Conservation (phyloP, 257 asterid species). For the Agastache rugosa region DNA sequence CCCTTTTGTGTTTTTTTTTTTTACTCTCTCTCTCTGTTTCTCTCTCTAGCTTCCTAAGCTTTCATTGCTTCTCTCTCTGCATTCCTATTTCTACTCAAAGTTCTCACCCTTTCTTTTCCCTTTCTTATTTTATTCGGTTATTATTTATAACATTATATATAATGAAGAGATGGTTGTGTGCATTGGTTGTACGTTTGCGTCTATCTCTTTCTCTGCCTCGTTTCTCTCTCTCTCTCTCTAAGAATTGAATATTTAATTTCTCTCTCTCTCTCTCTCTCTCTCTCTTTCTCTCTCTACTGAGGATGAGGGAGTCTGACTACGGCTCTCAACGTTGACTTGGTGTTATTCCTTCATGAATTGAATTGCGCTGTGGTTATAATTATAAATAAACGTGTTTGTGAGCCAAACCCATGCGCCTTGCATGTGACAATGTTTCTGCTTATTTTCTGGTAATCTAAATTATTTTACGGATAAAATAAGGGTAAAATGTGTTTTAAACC, state of each 20-base stretch:
- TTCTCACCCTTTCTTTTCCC: slow-evolving; percentile 40
- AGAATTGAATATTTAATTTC: slow-evolving; percentile 13
- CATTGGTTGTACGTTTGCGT: slow-evolving; percentile 30
- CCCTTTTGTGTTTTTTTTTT: not conserved
- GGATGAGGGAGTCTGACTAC: slow-evolving; percentile 38
- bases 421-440: slow-evolving; percentile 4
- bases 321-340: slow-evolving; percentile 44
- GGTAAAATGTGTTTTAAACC: not conserved
- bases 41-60: slow-evolving; percentile 35
- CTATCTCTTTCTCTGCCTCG: slow-evolving; percentile 34
- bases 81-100: slow-evolving; percentile 45
- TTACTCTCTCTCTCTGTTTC: slow-evolving; percentile 29
- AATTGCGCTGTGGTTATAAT: not conserved
- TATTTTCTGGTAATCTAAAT: not conserved
- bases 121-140: slow-evolving; percentile 11
- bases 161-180: not conserved
- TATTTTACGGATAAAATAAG: not conserved
- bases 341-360: not conserved
- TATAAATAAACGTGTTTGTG: not conserved
- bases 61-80: slow-evolving; percentile 18
- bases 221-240: slow-evolving; percentile 32
- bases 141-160: not conserved
- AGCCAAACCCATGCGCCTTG: not conserved
- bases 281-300: slow-evolving; percentile 33
- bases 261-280: slow-evolving; percentile 31